Base-by-base conservation (phyloP, 1,284 basidiomycete species). In the Inonotus obliquus region DNA sequence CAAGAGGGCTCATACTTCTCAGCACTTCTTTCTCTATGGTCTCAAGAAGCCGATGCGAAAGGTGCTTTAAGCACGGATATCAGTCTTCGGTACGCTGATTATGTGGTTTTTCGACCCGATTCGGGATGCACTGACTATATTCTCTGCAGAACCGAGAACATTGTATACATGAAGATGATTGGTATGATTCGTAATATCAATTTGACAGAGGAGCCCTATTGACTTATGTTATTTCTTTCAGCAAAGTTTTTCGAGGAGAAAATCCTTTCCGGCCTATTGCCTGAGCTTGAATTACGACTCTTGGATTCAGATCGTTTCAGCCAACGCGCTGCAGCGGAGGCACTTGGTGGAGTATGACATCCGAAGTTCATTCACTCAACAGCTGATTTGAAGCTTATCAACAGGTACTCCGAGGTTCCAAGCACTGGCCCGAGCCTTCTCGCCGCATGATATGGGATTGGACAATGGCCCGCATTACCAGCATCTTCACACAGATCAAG, bases 261-360 rank as follows among this genome's bases (percentile, higher is more conserved):
- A 35, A 74, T 79, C 5, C 71, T 92, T 27, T 77, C 83, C 44
- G 72, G 74, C 21, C 73, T 92, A 13, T 73, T 91, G 53, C 71
- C 75, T 14, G 72, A 77, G 13, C 74, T 87, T 37, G 88, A 92
- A 52, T 77, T 82, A 7, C 70, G 91, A 47, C 73, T 92, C 53
- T 78, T 77, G 37, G 89, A 89, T 63, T 69, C 81, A 41, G 92
- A 98, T 71, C 91, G 94, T 61, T 96, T 94, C 78, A 92, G 94
- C 74, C 95, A 96, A 70, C 84, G 96, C 35, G 94, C 94, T 23
- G 89, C 90, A 6, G 92, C 90, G 56, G 96, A 99, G 77, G 77
- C 97, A 35, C 72, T 98, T 39, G 82, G 85, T 51, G 96, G 95
- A 48, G 57, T 59, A 41, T 19, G 57, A 25, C 27, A 51, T 70